phyloP scores from a whole-genome alignment of 257 asterid species.

The Cruciata laevipes region DNA sequence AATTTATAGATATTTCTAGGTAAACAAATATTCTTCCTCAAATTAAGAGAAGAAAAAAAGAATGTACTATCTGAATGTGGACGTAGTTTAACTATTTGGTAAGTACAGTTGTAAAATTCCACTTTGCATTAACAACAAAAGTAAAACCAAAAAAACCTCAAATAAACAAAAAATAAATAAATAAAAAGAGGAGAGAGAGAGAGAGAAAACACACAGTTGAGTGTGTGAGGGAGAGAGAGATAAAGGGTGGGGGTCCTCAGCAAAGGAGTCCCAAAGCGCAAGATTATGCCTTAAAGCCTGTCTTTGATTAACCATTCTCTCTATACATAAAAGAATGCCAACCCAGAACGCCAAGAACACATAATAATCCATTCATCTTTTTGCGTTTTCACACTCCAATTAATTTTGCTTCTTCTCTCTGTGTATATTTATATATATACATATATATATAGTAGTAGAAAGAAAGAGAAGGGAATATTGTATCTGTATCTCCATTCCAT shows the following conservation, averaged over 20 bases:
- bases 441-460: conserved; percentile 10
- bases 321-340: conserved; percentile 20
- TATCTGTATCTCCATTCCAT: conserved; percentile 38
- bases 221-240: conserved; percentile 34
- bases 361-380: conserved; percentile 19
- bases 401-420: background rate
- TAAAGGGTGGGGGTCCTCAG: conserved; percentile 43
- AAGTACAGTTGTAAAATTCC: conserved; percentile 4
- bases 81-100: conserved; percentile 4
- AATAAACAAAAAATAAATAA: background rate
- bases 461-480: conserved; percentile 22
- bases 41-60: background rate
- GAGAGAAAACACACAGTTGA: conserved; percentile 1
- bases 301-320: conserved; percentile 46
- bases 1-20: background rate
- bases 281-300: conserved; percentile 58
- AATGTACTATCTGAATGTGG: background rate
- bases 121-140: background rate
- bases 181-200: conserved; percentile 13
- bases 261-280: conserved; percentile 19
- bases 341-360: conserved; percentile 36
- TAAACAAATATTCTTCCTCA: conserved; percentile 1
- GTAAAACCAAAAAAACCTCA: background rate
- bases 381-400: conserved; percentile 26
- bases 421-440: background rate